These are phyloP conservation scores for Aspergillus sp. DNA, from an alignment of 2,329 filamentous ascomycete species.

Conservation along the genomic window DNA sequence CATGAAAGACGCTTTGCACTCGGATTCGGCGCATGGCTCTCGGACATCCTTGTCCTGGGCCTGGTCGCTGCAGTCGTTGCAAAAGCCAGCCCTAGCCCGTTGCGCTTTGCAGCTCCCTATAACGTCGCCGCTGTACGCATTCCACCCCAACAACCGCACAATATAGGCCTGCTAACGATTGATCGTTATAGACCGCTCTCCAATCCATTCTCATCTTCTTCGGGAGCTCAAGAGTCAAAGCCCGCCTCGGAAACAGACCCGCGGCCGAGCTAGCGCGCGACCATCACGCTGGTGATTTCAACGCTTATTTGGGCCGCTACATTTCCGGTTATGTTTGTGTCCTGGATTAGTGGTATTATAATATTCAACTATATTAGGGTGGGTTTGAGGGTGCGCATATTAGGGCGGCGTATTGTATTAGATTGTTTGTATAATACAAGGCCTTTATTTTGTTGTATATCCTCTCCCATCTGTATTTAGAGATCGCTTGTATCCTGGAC, in stretches of 20 bases:
- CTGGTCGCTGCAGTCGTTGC: conserved; percentile 2
- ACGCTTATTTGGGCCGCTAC: conserved; percentile 2
- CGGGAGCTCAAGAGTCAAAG: not conserved
- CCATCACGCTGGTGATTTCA: not conserved
- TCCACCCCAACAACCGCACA: not conserved
- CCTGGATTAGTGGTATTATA: conserved; percentile 3
- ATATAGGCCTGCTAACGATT: not conserved
- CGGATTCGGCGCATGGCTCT: not conserved
- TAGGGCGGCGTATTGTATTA: not conserved
- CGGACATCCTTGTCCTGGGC: conserved; percentile 1
- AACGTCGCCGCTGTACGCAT: conserved; percentile 1
- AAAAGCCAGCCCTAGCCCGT: not conserved
- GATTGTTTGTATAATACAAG: no score
- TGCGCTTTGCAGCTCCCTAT: conserved; percentile 2
- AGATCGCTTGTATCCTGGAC: no score
- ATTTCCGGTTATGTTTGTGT: conserved; percentile 6
- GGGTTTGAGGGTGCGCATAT: not conserved
- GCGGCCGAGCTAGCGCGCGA: not conserved
- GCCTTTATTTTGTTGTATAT: no score
- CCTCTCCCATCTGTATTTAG: no score
- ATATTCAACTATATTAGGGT: not conserved
- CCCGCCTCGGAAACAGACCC: conserved; percentile 1
- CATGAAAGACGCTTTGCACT: not conserved
- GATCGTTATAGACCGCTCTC: not conserved
- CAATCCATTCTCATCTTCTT: conserved; percentile 1